Evolutionary conservation across 2,329 filamentous ascomycete species (phyloP).

Genomic region (Lasiodiplodia gonubiensis): DNA sequence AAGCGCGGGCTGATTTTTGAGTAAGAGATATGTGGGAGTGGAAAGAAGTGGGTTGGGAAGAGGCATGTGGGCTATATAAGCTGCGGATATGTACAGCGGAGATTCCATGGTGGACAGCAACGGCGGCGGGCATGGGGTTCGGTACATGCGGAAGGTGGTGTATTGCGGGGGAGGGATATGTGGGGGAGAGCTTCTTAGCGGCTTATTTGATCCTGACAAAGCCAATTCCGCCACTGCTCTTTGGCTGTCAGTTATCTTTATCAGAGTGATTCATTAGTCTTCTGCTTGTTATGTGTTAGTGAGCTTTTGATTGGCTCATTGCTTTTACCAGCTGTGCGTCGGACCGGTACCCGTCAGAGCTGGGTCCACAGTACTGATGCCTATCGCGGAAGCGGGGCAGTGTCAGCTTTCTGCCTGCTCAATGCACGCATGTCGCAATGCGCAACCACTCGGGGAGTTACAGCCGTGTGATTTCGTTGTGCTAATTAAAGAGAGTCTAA

Average conservation of each 20-base stretch:
- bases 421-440: background rate
- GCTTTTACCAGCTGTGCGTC: background rate
- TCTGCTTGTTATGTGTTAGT: background rate
- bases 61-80: background rate
- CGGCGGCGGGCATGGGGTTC: background rate
- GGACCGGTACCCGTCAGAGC: background rate
- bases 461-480: background rate
- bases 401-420: background rate
- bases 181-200: slow-evolving; percentile 4
- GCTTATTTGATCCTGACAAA: slow-evolving; percentile 22
- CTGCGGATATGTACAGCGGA: background rate
- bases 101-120: background rate
- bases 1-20: background rate
- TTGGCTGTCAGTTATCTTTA: background rate
- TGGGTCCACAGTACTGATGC: background rate
- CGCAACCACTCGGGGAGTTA: background rate
- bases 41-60: background rate
- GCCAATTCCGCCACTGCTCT: background rate
- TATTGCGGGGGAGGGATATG: slow-evolving; percentile 11
- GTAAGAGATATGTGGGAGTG: background rate
- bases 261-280: background rate
- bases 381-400: background rate
- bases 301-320: background rate
- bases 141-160: slow-evolving; percentile 1
- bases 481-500: background rate